These are phyloP conservation scores for Coemansia biformis DNA, from an alignment of 192 early-diverging fungal species.

Conservation along the genomic window DNA sequence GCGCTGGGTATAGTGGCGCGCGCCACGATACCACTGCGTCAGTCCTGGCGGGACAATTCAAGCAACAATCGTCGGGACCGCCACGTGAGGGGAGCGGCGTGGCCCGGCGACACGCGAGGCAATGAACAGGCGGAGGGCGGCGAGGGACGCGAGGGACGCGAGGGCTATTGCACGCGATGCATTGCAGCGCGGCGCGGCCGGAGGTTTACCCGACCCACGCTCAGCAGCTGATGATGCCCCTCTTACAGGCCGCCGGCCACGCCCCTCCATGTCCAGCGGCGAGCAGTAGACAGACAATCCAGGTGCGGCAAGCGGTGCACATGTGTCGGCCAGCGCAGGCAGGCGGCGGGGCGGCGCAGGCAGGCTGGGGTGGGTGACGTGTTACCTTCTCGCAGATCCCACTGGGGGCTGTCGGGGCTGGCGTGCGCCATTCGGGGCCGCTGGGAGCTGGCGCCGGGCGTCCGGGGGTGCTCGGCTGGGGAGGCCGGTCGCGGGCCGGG, in stretches of 20 bases:
- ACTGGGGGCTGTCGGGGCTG: conserved; percentile 7
- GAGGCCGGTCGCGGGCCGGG: too few relatives aligned
- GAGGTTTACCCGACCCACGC: conserved; percentile 26
- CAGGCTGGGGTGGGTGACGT: not conserved
- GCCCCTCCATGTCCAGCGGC: not conserved
- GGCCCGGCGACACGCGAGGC: conserved; percentile 4
- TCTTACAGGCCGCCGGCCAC: too few relatives aligned
- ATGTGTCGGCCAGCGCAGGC: not conserved
- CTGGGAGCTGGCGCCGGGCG: conserved; percentile 6
- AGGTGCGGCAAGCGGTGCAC: not conserved
- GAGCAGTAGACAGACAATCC: not conserved
- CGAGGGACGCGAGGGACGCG: conserved; percentile 1
- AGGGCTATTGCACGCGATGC: conserved; percentile 8
- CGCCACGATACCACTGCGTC: too few relatives aligned
- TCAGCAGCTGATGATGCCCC: too few relatives aligned
- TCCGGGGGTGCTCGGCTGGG: too few relatives aligned
- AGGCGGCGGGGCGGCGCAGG: not conserved
- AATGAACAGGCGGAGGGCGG: conserved; percentile 6
- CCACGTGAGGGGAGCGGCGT: not conserved
- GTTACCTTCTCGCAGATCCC: conserved; percentile 16
- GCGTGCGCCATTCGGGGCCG: conserved; percentile 10
- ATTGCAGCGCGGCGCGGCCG: not conserved
- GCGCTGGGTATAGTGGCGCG: not conserved
- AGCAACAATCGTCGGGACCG: conserved; percentile 5
- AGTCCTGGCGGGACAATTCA: too few relatives aligned